Conservation (phyloP, 2,329 filamentous ascomycete genomes). For the Apiospora phragmitis region DNA sequence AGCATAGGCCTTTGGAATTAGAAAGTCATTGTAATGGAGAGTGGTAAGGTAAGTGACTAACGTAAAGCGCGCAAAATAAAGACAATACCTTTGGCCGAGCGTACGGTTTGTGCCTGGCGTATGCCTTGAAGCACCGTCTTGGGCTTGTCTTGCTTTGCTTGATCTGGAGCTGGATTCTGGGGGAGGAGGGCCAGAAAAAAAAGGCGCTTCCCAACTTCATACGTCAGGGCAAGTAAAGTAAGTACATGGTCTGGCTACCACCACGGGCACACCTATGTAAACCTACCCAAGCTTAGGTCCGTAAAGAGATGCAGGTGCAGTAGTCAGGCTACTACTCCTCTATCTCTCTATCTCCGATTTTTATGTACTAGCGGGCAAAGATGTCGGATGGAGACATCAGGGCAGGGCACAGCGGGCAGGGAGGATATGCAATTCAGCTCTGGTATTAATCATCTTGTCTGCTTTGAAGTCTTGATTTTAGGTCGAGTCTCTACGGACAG, state of each 20-base stretch:
- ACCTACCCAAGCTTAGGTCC: not conserved
- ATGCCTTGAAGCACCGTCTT: conserved; percentile 3
- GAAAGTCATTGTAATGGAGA: conserved; percentile 5
- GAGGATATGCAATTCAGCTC: not conserved
- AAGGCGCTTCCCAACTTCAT: not conserved
- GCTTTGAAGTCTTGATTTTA: not conserved
- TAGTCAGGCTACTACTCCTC: not conserved
- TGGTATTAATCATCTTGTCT: not conserved
- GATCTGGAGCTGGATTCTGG: not conserved
- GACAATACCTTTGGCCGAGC: conserved; percentile 7
- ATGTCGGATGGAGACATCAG: not conserved
- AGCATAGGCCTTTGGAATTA: conserved; percentile 3
- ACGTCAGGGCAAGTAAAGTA: conserved; percentile 1
- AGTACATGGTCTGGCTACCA: not conserved
- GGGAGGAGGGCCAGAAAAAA: not conserved
- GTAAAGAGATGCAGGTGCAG: not conserved
- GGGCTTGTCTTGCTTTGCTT: not conserved
- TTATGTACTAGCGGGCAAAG: not conserved
- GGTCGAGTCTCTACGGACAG: not conserved
- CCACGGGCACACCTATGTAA: not conserved
- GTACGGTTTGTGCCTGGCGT: conserved; percentile 7
- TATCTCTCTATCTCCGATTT: not conserved
- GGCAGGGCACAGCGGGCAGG: not conserved
- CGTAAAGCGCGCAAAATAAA: conserved; percentile 8
- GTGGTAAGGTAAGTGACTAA: not conserved